Evolutionary conservation across 805 yeast genomes (phyloP).

Genomic region (Zygosaccharomyces bisporus): DNA sequence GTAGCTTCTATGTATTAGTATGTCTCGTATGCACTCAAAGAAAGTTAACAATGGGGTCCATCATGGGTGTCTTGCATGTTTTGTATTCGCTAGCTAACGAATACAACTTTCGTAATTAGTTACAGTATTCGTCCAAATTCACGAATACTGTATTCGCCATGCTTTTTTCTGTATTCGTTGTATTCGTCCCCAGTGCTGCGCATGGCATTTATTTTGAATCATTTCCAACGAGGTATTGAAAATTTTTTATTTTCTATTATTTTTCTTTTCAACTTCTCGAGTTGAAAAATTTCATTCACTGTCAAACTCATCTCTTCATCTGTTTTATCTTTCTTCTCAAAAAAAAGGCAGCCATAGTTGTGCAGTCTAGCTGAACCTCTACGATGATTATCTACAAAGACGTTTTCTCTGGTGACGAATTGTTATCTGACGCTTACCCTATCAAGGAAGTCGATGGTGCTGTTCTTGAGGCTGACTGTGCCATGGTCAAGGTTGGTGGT

Average conservation of each 20-base stretch:
- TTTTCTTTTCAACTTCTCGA: constrained; percentile 5
- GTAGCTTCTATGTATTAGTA: too few relatives aligned
- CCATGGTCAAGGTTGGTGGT: constrained; percentile 82
- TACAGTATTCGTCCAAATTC: too few relatives aligned
- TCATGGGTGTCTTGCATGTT: too few relatives aligned
- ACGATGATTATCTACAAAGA: constrained; percentile 53
- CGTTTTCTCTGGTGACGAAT: constrained; percentile 91
- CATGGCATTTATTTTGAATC: too few relatives aligned
- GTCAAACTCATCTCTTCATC: constrained; percentile 8
- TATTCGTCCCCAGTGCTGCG: too few relatives aligned
- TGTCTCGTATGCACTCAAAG: too few relatives aligned
- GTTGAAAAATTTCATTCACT: constrained; percentile 10
- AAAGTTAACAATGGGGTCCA: too few relatives aligned
- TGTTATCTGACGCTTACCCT: constrained; percentile 96
- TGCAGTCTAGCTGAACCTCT: constrained; percentile 1
- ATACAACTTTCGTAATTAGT: too few relatives aligned
- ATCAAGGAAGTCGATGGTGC: constrained; percentile 80
- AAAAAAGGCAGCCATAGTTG: constrained; percentile 1
- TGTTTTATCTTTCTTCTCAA: not conserved
- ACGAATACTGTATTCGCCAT: too few relatives aligned
- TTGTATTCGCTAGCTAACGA: too few relatives aligned
- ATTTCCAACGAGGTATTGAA: constrained; percentile 1
- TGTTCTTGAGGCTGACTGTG: constrained; percentile 95
- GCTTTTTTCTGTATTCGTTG: too few relatives aligned
- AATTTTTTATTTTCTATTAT: constrained; percentile 3